Base-by-base conservation (phyloP, 2,329 filamentous ascomycete species). In the Geosmithia morbida region DNA sequence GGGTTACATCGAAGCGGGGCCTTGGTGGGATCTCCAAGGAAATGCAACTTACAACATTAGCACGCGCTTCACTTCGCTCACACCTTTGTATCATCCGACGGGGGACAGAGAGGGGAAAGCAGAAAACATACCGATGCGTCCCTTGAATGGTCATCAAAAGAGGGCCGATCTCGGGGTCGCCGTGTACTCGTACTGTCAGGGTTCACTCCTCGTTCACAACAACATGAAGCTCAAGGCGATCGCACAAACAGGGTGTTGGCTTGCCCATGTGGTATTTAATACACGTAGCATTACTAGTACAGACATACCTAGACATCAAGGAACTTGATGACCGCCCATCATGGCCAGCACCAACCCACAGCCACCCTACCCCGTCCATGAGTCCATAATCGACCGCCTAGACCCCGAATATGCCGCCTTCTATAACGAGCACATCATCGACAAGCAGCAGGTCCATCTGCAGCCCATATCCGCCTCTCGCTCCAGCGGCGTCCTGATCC, bases 371-470 rank as follows among this genome's bases (percentile, higher is more conserved):
- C 66, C 66, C 20, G 58, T 71, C 20, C 66, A 71, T 52, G 59
- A 62, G 29, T 69, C 67, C 37, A 61, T 70, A 46, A 56, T 47
- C 41, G 59, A 68, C 53, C 59, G 65, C 39, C 59, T 75, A 45
- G 59, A 74, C 53, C 65, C 69, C 1, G 69, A 74, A 48, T 76
- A 76, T 53, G 67, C 66, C 44, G 63, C 57, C 13, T 75, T 74
- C 57, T 75, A 76, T 59, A 73, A 75, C 54, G 54, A 68, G 51
- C 60, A 73, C 55, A 61, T 75, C 43, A 58, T 70, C 51, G 62
- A 72, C 57, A 63, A 67, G 46, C 71, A 71, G 51, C 72, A 74
- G 54, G 73, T 75, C 2, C 74, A 79, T 54, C 61, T 69, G 14
- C 74, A 75, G 49, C 71, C 74, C 1, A 62, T 79, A 10, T 63